Percentiles rank a stretch among this genome's conserved stretches.
phyloP scores from a whole-genome alignment of 345 rosid species.

The Ceriops decandra region DNA sequence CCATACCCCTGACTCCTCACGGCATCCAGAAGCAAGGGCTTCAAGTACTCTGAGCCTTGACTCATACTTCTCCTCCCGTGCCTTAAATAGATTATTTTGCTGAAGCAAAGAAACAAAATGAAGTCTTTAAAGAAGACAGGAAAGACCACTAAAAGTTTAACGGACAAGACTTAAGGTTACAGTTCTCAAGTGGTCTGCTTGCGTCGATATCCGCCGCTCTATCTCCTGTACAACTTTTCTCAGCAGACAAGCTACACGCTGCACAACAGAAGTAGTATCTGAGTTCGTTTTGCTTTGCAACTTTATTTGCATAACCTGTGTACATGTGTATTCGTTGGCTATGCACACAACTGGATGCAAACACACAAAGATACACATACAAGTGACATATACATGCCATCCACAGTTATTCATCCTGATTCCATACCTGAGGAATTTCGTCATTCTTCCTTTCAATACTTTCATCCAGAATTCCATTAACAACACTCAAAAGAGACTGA shows the following conservation, averaged over 20 bases:
- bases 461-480: constrained; percentile 87
- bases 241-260: constrained; percentile 81
- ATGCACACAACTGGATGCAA: neutral
- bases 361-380: neutral
- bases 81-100: constrained; percentile 90
- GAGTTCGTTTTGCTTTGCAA: neutral
- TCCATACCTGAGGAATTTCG: constrained; percentile 83
- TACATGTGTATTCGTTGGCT: neutral
- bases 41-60: constrained; percentile 85
- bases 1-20: constrained; percentile 64
- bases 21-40: constrained; percentile 71
- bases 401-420: neutral
- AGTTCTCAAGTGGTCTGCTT: constrained; percentile 88
- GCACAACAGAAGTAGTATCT: constrained; percentile 29
- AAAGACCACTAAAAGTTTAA: constrained; percentile 1
- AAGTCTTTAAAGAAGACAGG: constrained; percentile 4
- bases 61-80: constrained; percentile 84
- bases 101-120: constrained; percentile 27
- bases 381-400: neutral
- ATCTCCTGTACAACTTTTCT: constrained; percentile 94
- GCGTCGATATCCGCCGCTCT: constrained; percentile 94
- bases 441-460: constrained; percentile 71
- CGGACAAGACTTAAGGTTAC: constrained; percentile 33
- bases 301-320: too few relatives aligned
- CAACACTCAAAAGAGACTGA: constrained; percentile 79